Evolutionary conservation across 306 rosid species (phyloP), one percentile per base, ranked within the genome.

Genomic region (Sophora flavescens): DNA sequence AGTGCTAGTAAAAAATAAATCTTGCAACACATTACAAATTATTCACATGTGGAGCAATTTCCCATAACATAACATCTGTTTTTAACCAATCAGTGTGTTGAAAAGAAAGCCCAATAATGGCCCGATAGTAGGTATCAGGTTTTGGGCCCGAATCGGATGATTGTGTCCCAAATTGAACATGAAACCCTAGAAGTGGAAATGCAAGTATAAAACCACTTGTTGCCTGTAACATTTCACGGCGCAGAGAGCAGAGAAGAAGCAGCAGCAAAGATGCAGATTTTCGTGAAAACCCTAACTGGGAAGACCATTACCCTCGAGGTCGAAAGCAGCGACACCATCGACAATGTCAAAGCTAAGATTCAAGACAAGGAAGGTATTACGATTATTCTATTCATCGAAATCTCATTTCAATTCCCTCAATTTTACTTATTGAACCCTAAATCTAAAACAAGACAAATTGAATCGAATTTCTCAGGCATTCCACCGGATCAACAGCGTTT

Each of bases 401-500:
- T 45, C 51, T 45, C 51, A 12, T 45, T 4, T 1, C 11, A 12
- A 44, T 44, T 1, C 1, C 10, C 48, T 44, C 48, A 44, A 8
- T 44, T 44, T 0, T 2, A 9, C 10, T 44, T 36, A 36, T 36
- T 36, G 0, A 30, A 30, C 2, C 3, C 32, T 2, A 30, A 30
- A 30, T 30, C 32, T 30, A 3, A 30, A 30, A 30, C 1, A 2
- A 30, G 2, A 30, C 32, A 30, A 30, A 42, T n/a, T 33, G 3
- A 33, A 5, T 26, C 6, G 18, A 44, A 1, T 2, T 9, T 10
- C 4, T 2, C 80, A 87, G 91, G 91, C 1, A 93, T 93, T 12
- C 97, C 98, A 0, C 98, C 96, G 48, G 97, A 93, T 68, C 96
- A 91, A 86, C 97, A 89, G 85, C 92, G 94, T 17, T 59, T 90